Evolutionary conservation across 2,329 filamentous ascomycete species (phyloP), one percentile per base, ranked within the genome.

Genomic region (Fusarium albidum): DNA sequence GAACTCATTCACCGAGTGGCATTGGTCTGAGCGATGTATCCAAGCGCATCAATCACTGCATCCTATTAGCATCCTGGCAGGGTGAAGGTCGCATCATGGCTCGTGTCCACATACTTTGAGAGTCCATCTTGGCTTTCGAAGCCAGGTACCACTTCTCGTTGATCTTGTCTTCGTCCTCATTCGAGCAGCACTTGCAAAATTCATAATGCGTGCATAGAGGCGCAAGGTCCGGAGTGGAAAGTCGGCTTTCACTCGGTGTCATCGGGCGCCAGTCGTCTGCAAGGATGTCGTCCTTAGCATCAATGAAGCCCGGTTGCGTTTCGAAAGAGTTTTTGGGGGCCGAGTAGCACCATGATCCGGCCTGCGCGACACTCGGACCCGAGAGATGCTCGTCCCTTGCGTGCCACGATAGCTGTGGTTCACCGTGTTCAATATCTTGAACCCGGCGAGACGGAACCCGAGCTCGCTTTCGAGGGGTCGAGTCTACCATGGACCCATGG

Each of bases 131-230:
- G 18, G 52, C 55, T 17, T 48, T 59, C 29, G 64, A 52, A 7
- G 41, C 45, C 35, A 66, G 47, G 34, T 64, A 67, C 40, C 62
- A 66, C 8, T 51, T 50, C 44, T 64, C 41, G 38, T 62, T 62
- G 8, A 65, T 55, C 12, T 28, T 54, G 25, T 57, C 59, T 10
- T 51, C 29, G 6, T 45, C 35, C 4, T 32, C 37, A 4, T 29
- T n/a, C 17, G 11, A 15, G 28, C 62, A 53, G 14, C 64, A 66
- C 17, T 49, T n/a, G 12, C 61, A 66, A 47, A 66, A 66, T 50
- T 67, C 61, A 62, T 56, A 64, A 21, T 62, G 42, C 17, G 55
- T 67, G 17, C 45, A 64, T 21, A 66, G 17, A 1, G 64, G 64
- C 3, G 46, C 40, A 6, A 67, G 48, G n/a, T 66, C 64, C 12